Evolutionary conservation across 2,329 filamentous ascomycete genomes (phyloP).

Genomic region (Ascochyta pisi): DNA sequence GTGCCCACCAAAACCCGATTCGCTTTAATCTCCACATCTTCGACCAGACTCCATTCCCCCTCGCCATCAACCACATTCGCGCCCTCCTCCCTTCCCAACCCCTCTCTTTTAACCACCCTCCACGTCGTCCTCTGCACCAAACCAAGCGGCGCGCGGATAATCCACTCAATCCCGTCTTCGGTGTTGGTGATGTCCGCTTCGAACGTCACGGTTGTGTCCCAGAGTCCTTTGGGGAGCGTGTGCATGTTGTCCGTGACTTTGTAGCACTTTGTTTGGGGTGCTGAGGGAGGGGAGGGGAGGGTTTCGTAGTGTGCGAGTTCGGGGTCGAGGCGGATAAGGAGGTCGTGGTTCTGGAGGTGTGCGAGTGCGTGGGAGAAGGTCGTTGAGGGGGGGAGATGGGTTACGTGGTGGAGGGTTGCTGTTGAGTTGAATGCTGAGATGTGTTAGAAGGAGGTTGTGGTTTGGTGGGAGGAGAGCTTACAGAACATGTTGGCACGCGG

Average conservation of each 20-base stretch:
- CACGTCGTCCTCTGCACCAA: conserved; percentile 43
- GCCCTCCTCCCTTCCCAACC: conserved; percentile 19
- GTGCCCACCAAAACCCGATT: conserved; percentile 43
- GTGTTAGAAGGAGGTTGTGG: neutral
- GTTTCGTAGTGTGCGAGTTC: conserved; percentile 44
- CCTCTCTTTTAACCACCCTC: conserved; percentile 33
- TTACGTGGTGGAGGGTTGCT: conserved; percentile 43
- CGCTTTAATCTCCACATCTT: conserved; percentile 47
- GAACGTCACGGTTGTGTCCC: conserved; percentile 47
- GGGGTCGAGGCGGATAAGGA: conserved; percentile 47
- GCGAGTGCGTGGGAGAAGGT: conserved; percentile 30
- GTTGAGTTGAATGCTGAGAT: conserved; percentile 41
- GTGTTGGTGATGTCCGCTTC: conserved; percentile 44
- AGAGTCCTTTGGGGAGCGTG: conserved; percentile 44
- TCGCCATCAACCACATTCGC: conserved; percentile 8
- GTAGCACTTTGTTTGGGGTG: conserved; percentile 43
- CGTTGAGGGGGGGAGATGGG: conserved; percentile 38
- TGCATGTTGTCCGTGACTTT: conserved; percentile 49
- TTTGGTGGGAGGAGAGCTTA: conserved; percentile 19
- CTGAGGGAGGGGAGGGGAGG: conserved; percentile 26
- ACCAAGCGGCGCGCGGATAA: conserved; percentile 46
- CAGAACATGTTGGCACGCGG: conserved; percentile 35
- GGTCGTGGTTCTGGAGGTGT: conserved; percentile 45
- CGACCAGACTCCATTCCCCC: conserved; percentile 42
- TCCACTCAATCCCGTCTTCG: conserved; percentile 44